Base-by-base conservation (phyloP, 345 rosid species). In the Hevea brasiliensis region DNA sequence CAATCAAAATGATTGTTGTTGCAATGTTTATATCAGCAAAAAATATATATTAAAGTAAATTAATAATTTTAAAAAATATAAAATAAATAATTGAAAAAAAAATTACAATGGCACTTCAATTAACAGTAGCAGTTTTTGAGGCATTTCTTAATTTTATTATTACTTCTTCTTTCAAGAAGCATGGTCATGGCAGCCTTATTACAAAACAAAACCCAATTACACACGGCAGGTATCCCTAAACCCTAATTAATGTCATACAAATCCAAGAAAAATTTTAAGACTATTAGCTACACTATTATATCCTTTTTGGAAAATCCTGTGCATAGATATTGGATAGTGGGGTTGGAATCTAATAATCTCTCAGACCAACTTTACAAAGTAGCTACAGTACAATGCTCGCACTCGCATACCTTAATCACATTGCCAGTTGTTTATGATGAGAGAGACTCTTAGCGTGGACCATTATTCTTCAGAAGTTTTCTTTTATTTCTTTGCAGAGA, bases 281-380 rank as follows among this genome's bases (percentile, higher is more conserved):
- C 47, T 44, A n/a, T n/a, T n/a, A n/a, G n/a, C n/a, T n/a, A n/a
- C n/a, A n/a, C n/a, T n/a, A n/a, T n/a, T n/a, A n/a, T n/a, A n/a
- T n/a, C n/a, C n/a, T n/a, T n/a, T n/a, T n/a, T n/a, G n/a, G n/a
- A n/a, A n/a, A n/a, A n/a, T n/a, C n/a, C n/a, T n/a, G n/a, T n/a
- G n/a, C n/a, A n/a, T n/a, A n/a, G n/a, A n/a, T n/a, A n/a, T n/a
- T 76, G 44, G 81, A 58, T 44, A 37, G 80, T 77, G 76, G 81
- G 81, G 77, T 21, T 60, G 85, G 84, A 84, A 86, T 83, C 82
- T 58, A n/a, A n/a, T n/a, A n/a, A n/a, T 53, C 71, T 76, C 65
- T 61, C 61, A 4, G 60, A 44, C 70, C 69, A 80, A 64, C 78
- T 80, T 80, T 77, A 68, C 37, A 69, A 75, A 53, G 74, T 12